Conservation (phyloP, 352 stramenopile genomes). For the Phytophthora fragariae region DNA sequence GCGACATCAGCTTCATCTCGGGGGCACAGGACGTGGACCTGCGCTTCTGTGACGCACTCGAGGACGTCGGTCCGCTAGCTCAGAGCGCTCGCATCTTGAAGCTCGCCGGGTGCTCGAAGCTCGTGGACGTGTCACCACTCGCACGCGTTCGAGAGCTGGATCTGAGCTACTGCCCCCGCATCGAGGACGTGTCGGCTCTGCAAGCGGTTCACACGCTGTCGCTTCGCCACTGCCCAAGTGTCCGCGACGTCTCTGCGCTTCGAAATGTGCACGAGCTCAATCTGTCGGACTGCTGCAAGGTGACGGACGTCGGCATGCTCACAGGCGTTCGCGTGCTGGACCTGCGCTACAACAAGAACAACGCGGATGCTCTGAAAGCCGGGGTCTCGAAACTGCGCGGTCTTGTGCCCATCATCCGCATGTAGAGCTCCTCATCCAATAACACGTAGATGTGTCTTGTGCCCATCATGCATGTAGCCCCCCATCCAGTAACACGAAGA, state of each 20-base stretch:
- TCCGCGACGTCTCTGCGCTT: slow-evolving; percentile 58
- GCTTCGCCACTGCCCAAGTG: slow-evolving; percentile 61
- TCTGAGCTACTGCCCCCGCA: slow-evolving; percentile 66
- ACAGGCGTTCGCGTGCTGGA: slow-evolving; percentile 63
- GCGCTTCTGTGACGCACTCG: slow-evolving; percentile 71
- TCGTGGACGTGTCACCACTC: slow-evolving; percentile 60
- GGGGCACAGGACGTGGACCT: slow-evolving; percentile 57
- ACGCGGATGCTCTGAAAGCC: slow-evolving; percentile 26
- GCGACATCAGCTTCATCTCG: slow-evolving; percentile 51
- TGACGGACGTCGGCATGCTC: slow-evolving; percentile 66
- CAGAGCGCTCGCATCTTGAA: slow-evolving; percentile 54
- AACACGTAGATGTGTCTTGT: slow-evolving; percentile 4
- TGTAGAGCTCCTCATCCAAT: slow-evolving; percentile 32
- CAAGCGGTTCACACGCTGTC: slow-evolving; percentile 61
- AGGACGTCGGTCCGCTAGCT: slow-evolving; percentile 49
- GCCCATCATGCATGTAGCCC: slow-evolving; percentile 1
- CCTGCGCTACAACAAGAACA: slow-evolving; percentile 64
- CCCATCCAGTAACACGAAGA: not conserved
- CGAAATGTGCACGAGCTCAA: slow-evolving; percentile 64
- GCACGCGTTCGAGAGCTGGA: slow-evolving; percentile 61
- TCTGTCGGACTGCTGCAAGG: slow-evolving; percentile 60
- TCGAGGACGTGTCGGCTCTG: slow-evolving; percentile 61
- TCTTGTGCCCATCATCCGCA: slow-evolving; percentile 37
- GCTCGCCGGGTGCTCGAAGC: slow-evolving; percentile 58
- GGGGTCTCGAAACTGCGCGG: slow-evolving; percentile 37